phyloP scores from a whole-genome alignment of 805 yeast genomes.

The Lachancea mirantina region DNA sequence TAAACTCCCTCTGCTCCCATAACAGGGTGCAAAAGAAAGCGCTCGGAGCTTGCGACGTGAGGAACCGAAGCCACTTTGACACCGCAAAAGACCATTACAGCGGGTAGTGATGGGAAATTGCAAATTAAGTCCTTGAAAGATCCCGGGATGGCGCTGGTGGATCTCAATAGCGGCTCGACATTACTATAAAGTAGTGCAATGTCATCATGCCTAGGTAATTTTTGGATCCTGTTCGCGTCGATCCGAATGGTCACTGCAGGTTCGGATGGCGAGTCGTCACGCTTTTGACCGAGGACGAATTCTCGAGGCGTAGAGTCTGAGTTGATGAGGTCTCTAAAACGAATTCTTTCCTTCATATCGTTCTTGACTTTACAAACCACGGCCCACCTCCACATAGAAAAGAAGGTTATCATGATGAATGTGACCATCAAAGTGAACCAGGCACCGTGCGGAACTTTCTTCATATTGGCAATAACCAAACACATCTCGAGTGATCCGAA shows the following conservation, averaged over 20 bases:
- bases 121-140: no score
- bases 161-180: no score
- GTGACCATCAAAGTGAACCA: constrained; percentile 48
- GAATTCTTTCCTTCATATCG: constrained; percentile 32
- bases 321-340: constrained; percentile 33
- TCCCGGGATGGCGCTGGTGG: no score
- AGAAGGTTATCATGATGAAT: constrained; percentile 29
- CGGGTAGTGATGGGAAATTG: constrained; percentile 39
- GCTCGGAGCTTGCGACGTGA: constrained; percentile 33
- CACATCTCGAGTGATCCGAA: constrained; percentile 17
- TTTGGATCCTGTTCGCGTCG: no score
- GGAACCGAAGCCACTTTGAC: constrained; percentile 39
- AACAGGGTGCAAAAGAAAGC: constrained; percentile 35
- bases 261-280: no score
- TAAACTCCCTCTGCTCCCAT: constrained; percentile 39
- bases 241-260: no score
- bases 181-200: no score
- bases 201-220: no score
- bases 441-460: constrained; percentile 51
- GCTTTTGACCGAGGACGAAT: no score
- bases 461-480: constrained; percentile 42
- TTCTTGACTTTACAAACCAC: constrained; percentile 35
- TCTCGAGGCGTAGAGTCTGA: no score
- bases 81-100: constrained; percentile 39
- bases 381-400: constrained; percentile 44